Evolutionary conservation across 1,284 basidiomycete genomes (phyloP), one percentile per base, ranked within the genome.

Genomic region (Moesziomyces sp.): DNA sequence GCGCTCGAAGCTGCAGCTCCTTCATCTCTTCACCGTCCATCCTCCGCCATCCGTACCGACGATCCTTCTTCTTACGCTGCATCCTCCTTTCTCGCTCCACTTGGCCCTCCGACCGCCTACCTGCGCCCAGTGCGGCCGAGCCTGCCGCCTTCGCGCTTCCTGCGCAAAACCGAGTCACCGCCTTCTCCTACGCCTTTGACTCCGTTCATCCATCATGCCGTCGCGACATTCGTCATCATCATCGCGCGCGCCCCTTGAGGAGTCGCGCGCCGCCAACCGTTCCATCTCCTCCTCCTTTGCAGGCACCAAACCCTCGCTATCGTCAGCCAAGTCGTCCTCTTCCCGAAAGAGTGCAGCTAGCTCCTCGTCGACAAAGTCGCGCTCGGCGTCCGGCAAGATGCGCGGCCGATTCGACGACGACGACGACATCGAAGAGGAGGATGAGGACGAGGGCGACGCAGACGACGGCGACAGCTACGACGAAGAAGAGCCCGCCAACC

Each of bases 251-350:
- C 70, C 70, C 42, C 64, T 73, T 26, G 60, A 73, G 45, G 60
- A 59, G 11, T 73, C 70, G 46, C 58, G 70, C 16, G 64, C 40
- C 19, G 70, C 70, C 42, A 73, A 73, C 28, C 62, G 70, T 19
- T 63, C 70, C 57, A 68, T 73, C 58, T 73, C 70, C n/a, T 42
- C 70, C 8, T 67, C 70, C n/a, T 73, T 73, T 30, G 43, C 70
- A 24, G 60, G 70, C 51, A 73, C 70, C 21, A 73, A 73, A 30
- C 47, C 70, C 33, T 73, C 70, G 18, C 59, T 73, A n/a, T 60
- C 38, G 16, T 40, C 67, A 21, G 26, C 42, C 50, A 55, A 60
- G 26, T 62, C 62, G 5, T 54, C 58, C 3, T 47, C 60, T 23
- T 64, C 64, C 2, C 58, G 54, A 23, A 67, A 67, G 42, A 46